Conservation (phyloP, 2,329 filamentous ascomycete species). For the Neonectria hederae region DNA sequence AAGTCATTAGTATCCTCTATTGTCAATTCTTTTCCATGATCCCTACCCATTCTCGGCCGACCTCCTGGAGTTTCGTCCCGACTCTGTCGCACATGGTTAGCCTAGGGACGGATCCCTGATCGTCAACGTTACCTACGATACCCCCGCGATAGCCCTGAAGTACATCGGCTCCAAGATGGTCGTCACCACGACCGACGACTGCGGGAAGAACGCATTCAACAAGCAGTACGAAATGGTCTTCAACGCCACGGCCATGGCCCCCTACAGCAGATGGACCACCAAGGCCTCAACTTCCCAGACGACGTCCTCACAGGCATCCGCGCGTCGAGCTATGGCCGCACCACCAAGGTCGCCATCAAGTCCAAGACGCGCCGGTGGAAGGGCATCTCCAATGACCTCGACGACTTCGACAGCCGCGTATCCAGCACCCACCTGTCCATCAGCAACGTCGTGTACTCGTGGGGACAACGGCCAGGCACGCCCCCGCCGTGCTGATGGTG, state of each 20-base stretch:
- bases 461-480: slow-evolving; percentile 17
- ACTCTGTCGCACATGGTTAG: slow-evolving; percentile 48
- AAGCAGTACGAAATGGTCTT: slow-evolving; percentile 28
- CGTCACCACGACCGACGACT: background rate
- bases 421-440: slow-evolving; percentile 11
- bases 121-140: background rate
- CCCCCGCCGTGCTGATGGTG: slow-evolving; percentile 18
- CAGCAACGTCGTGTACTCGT: slow-evolving; percentile 27
- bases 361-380: slow-evolving; percentile 32
- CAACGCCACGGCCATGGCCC: slow-evolving; percentile 31
- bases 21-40: too few species aligned
- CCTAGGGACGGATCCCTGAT: background rate
- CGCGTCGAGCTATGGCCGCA: slow-evolving; percentile 20
- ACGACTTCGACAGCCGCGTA: slow-evolving; percentile 1
- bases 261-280: slow-evolving; percentile 25
- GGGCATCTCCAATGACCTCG: slow-evolving; percentile 14
- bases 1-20: too few species aligned
- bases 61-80: slow-evolving; percentile 41
- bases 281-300: background rate
- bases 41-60: slow-evolving; percentile 50
- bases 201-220: background rate
- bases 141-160: slow-evolving; percentile 12
- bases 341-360: slow-evolving; percentile 30
- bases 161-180: background rate
- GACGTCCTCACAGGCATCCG: slow-evolving; percentile 24